phyloP scores from a whole-genome alignment of 2,329 filamentous ascomycete genomes.

The Fusarium incarnatum region DNA sequence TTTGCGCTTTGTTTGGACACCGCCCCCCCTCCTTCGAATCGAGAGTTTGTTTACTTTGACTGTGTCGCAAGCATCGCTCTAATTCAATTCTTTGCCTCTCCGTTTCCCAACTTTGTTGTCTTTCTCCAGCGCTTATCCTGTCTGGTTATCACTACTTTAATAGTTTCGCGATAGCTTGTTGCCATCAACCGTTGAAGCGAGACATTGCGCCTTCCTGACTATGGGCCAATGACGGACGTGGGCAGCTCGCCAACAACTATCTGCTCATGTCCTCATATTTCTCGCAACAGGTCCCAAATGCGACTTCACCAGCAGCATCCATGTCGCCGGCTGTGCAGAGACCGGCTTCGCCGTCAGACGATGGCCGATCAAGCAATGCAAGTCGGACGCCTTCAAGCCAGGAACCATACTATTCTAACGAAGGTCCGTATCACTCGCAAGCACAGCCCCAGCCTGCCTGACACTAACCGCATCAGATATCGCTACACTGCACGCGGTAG shows the following conservation, averaged over 20 bases:
- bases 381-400: constrained; percentile 47
- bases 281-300: constrained; percentile 37
- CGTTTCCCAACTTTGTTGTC: background rate
- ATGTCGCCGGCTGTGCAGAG: constrained; percentile 44
- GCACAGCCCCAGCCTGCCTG: background rate
- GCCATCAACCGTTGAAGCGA: constrained; percentile 13
- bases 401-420: constrained; percentile 67
- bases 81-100: background rate
- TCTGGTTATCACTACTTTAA: background rate
- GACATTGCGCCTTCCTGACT: constrained; percentile 37
- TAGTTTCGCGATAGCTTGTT: constrained; percentile 4
- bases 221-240: constrained; percentile 52
- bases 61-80: constrained; percentile 4
- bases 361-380: constrained; percentile 46
- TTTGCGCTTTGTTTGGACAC: constrained; percentile 37
- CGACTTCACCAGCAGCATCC: constrained; percentile 45
- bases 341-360: constrained; percentile 44
- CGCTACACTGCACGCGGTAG: constrained; percentile 79
- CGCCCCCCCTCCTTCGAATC: constrained; percentile 20
- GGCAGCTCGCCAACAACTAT: constrained; percentile 47
- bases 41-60: constrained; percentile 6
- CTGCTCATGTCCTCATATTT: constrained; percentile 37
- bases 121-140: background rate
- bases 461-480: constrained; percentile 71
- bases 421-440: constrained; percentile 58